A percentile compares a stretch with the other conserved stretches of the same genome.
phyloP scores from a whole-genome alignment of 1,139 yeast species.

The Blastobotrys malaysiensis region DNA sequence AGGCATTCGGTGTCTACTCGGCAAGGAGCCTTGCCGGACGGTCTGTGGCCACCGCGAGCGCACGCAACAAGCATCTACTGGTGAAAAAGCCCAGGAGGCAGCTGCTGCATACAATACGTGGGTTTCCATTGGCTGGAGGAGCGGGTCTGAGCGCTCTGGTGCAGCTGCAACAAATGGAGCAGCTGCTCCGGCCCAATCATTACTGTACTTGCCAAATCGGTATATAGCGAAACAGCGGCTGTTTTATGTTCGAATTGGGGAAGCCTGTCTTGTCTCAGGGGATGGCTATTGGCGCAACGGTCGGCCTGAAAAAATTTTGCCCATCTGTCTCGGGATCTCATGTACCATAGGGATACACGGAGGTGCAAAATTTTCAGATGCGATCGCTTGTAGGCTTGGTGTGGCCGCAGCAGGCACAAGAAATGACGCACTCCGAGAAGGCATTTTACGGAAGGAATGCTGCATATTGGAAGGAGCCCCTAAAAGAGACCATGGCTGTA shows the following conservation, averaged over 20 bases:
- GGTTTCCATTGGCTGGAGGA: not conserved
- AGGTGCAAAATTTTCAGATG: not conserved
- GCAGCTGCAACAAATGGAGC: not conserved
- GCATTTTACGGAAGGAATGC: not conserved
- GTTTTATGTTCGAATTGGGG: constrained; percentile 1
- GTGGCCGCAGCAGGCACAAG: too few relatives aligned
- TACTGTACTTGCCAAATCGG: not conserved
- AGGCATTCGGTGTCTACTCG: not conserved
- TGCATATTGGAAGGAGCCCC: not conserved
- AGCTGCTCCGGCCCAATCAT: not conserved
- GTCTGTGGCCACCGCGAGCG: not conserved
- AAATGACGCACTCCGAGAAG: not conserved
- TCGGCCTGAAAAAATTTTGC: not conserved
- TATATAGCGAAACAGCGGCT: not conserved
- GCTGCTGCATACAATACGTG: not conserved
- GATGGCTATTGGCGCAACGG: not conserved
- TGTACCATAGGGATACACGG: not conserved
- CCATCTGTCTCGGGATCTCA: not conserved
- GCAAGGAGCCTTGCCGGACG: not conserved
- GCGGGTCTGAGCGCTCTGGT: not conserved
- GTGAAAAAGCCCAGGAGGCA: too few relatives aligned
- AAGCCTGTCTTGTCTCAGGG: constrained; percentile 1
- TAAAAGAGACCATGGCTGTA: not conserved
- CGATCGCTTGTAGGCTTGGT: not conserved
- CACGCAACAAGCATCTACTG: not conserved